Percentiles rank a stretch among this genome's conserved stretches.
phyloP scores from a whole-genome alignment of 345 rosid genomes.

The Psidium friedrichsthalianum region DNA sequence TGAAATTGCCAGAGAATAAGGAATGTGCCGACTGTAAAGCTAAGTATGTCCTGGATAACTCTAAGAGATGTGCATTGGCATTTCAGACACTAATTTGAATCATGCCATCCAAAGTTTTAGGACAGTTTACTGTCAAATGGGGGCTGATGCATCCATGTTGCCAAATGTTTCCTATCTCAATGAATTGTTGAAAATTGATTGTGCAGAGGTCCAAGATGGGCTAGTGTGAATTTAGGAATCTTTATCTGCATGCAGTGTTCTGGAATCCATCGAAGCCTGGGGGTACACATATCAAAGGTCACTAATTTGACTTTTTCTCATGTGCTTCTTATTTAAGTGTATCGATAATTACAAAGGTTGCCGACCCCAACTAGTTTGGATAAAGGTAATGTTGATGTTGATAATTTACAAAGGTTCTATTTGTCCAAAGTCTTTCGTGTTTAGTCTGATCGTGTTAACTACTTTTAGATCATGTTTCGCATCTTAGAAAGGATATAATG shows the following conservation, averaged over 20 bases:
- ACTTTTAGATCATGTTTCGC: background rate
- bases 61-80: background rate
- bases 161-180: background rate
- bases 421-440: background rate
- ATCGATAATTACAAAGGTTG: too few species aligned
- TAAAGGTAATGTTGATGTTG: too few species aligned
- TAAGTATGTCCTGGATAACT: slow-evolving; percentile 46
- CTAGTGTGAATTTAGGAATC: slow-evolving; percentile 97
- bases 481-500: background rate
- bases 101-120: background rate
- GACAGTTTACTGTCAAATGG: background rate
- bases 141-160: background rate
- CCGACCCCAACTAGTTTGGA: too few species aligned
- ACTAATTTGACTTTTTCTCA: background rate
- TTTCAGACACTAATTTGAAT: background rate
- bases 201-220: slow-evolving; percentile 97
- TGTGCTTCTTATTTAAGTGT: background rate
- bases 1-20: slow-evolving; percentile 82
- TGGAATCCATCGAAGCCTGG: slow-evolving; percentile 96
- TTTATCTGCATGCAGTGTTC: slow-evolving; percentile 99
- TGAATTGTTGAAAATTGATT: background rate
- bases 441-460: background rate
- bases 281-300: slow-evolving; percentile 98
- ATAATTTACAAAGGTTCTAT: background rate
- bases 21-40: slow-evolving; percentile 98